Evolutionary conservation across 768 basidiomycete species (phyloP).

Genomic region (Russula foetens): DNA sequence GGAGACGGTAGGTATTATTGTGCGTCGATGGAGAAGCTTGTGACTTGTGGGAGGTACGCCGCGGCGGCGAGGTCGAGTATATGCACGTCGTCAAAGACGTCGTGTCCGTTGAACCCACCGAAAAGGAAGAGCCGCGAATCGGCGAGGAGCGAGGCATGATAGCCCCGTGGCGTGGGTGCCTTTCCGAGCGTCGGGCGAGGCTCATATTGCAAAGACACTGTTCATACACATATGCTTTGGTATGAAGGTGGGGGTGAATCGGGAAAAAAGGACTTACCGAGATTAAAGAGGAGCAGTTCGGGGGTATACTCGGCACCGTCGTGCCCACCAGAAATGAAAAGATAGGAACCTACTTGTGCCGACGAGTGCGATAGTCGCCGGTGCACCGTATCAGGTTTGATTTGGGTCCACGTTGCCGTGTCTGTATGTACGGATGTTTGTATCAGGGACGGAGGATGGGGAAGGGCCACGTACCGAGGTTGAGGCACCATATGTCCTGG

Average conservation of each 20-base stretch:
- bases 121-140: slow-evolving; percentile 82
- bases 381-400: slow-evolving; percentile 36
- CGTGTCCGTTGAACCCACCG: slow-evolving; percentile 82
- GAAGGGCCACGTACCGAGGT: slow-evolving; percentile 54
- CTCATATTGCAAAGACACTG: slow-evolving; percentile 84
- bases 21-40: slow-evolving; percentile 38
- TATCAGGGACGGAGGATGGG: neutral
- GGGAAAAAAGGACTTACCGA: slow-evolving; percentile 46
- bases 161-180: slow-evolving; percentile 68
- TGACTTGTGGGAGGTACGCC: slow-evolving; percentile 87
- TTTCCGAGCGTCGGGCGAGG: slow-evolving; percentile 57
- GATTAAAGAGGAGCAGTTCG: slow-evolving; percentile 78
- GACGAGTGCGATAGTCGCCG: slow-evolving; percentile 78
- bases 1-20: slow-evolving; percentile 6
- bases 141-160: slow-evolving; percentile 74
- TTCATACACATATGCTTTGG: neutral
- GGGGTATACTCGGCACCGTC: slow-evolving; percentile 66
- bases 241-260: too few species aligned
- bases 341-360: slow-evolving; percentile 86
- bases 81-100: slow-evolving; percentile 79
- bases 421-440: slow-evolving; percentile 18
- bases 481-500: slow-evolving; percentile 79
- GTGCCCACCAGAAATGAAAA: slow-evolving; percentile 87
- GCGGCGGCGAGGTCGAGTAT: slow-evolving; percentile 79
- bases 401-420: slow-evolving; percentile 30